These are phyloP conservation scores for Clarireedia hainanense DNA, from an alignment of 2,329 filamentous ascomycete genomes.

Conservation along the genomic window DNA sequence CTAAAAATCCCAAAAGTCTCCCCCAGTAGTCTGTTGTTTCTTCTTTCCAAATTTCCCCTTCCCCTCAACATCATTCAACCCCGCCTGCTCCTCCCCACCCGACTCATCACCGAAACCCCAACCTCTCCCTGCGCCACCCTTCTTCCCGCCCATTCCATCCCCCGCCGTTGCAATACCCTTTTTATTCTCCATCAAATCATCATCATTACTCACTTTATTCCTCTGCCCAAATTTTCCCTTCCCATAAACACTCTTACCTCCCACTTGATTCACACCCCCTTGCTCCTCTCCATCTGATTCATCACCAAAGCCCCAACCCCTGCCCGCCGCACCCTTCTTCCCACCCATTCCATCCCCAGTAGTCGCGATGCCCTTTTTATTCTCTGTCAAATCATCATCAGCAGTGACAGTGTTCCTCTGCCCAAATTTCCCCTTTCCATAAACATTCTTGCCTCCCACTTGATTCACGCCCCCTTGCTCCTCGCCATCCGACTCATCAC, in stretches of 20 bases:
- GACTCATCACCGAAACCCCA: conserved; percentile 51
- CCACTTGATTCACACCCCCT: conserved; percentile 13
- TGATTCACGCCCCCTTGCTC: conserved; percentile 23
- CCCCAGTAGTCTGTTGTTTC: conserved; percentile 25
- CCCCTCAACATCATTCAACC: conserved; percentile 8
- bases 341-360: conserved; percentile 47
- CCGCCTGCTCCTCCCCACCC: conserved; percentile 34
- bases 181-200: conserved; percentile 1
- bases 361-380: not conserved
- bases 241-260: not conserved
- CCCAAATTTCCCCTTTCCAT: too few species aligned
- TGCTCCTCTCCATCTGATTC: conserved; percentile 37
- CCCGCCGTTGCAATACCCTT: not conserved
- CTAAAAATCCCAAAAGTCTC: conserved; percentile 33
- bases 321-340: conserved; percentile 28
- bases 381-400: not conserved
- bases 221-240: conserved; percentile 11
- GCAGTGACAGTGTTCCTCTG: conserved; percentile 30
- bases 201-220: conserved; percentile 17
- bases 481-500: conserved; percentile 42
- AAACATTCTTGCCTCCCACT: conserved; percentile 1
- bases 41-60: not conserved
- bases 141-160: conserved; percentile 49
- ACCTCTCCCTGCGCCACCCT: conserved; percentile 29
- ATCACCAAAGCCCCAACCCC: conserved; percentile 50